Evolutionary conservation across 352 stramenopile genomes (phyloP).

Genomic region (Phytophthora pisi): DNA sequence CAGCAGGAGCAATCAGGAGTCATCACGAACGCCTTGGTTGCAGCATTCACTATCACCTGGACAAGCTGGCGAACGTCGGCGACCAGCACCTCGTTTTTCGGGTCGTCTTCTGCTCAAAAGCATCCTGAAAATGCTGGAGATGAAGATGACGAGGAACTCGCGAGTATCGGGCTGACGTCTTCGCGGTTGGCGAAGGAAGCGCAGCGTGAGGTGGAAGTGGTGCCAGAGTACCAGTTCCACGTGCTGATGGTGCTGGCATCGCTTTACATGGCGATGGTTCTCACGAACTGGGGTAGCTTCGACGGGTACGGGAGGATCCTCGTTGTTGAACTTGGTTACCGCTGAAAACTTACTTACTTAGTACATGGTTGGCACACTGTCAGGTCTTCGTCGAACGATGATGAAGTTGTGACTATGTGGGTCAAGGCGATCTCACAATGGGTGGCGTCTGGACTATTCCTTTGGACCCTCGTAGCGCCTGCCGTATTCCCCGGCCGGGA

Average conservation of each 20-base stretch:
- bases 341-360: conserved; percentile 2
- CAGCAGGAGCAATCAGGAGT: conserved; percentile 47
- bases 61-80: conserved; percentile 73
- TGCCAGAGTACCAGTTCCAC: conserved; percentile 80
- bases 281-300: conserved; percentile 78
- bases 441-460: conserved; percentile 89
- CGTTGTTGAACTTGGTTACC: too few species aligned
- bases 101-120: conserved; percentile 37
- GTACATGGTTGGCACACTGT: background rate
- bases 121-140: conserved; percentile 18
- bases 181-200: conserved; percentile 19
- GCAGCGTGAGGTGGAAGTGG: conserved; percentile 19
- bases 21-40: conserved; percentile 58
- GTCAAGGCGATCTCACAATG: conserved; percentile 95
- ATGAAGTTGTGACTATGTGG: conserved; percentile 92
- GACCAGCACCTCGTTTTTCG: conserved; percentile 63
- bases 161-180: conserved; percentile 31
- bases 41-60: conserved; percentile 69
- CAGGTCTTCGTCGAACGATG: conserved; percentile 46
- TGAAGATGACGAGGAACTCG: conserved; percentile 40
- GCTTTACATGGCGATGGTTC: conserved; percentile 87
- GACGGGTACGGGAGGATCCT: conserved; percentile 40
- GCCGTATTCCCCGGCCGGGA: conserved; percentile 92
- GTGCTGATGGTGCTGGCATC: conserved; percentile 72
- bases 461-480: conserved; percentile 95